These are phyloP conservation scores for Aspergillus egyptiacus DNA, from an alignment of 495 filamentous ascomycete genomes.

Conservation along the genomic window DNA sequence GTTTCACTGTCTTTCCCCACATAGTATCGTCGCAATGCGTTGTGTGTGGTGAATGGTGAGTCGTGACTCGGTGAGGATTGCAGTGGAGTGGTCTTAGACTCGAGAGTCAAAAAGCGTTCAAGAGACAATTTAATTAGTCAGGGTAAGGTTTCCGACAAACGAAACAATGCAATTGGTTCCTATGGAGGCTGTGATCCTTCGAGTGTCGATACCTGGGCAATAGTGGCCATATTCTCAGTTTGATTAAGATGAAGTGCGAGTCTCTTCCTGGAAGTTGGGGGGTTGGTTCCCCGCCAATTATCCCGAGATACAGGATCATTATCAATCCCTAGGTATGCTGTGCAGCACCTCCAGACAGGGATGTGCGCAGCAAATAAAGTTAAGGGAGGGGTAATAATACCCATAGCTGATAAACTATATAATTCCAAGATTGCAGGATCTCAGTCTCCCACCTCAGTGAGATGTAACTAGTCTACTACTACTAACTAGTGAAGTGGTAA, in stretches of 20 bases:
- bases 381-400: neutral
- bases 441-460: constrained; percentile 2
- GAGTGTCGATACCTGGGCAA: neutral
- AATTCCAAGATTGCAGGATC: too few species aligned
- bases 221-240: too few species aligned
- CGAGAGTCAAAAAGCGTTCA: neutral
- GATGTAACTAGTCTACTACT: neutral
- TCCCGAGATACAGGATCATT: too few species aligned
- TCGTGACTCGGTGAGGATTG: too few species aligned
- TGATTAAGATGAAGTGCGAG: too few species aligned
- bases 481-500: neutral
- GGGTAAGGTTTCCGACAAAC: neutral
- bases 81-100: constrained; percentile 4
- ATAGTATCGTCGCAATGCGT: neutral
- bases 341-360: too few species aligned
- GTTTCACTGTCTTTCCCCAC: constrained; percentile 10
- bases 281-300: too few species aligned
- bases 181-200: neutral
- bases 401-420: too few species aligned
- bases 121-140: neutral
- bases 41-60: constrained; percentile 8
- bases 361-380: neutral
- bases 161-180: neutral
- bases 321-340: too few species aligned
- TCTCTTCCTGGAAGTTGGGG: too few species aligned